Evolutionary conservation across 2,329 filamentous ascomycete species (phyloP), one percentile per base, ranked within the genome.

Genomic region (Myriosclerotinia scirpicola): DNA sequence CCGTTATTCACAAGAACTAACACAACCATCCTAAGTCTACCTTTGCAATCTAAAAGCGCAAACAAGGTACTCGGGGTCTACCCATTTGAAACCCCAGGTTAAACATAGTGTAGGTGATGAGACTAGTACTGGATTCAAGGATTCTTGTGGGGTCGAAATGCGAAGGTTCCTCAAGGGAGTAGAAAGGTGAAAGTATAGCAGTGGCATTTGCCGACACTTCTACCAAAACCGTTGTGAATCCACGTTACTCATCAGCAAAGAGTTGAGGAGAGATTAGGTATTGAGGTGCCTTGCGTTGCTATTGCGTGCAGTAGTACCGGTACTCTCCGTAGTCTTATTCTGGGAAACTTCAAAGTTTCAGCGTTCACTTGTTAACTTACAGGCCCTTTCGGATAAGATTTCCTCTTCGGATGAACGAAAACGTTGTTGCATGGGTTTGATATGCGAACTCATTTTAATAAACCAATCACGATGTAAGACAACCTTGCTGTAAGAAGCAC

Each of bases 121-220:
- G 46, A 60, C 20, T 8, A 36, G 20, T 60, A 11, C n/a, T 50
- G n/a, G 30, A 30, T 7, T 48, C 30, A 50, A 60, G 30, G 44
- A 17, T 50, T 26, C 14, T 36, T 46, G 30, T 60, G 56, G 56
- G 58, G 58, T 50, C 56, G 30, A 36, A 11, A 26, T 48, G 20
- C 30, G 9, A 46, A 60, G 11, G 17, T 15, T 34, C 12, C 20
- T 60, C 44, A 38, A 50, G 58, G 26, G 44, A 26, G 44, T 20
- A 38, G 34, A 38, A 20, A 50, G 44, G 7, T 5, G 3, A 30
- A 38, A 22, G 7, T 20, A 6, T 22, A 36, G 42, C 30, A 22
- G 30, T 48, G 20, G 3, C 30, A n/a, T 36, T 36, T 54, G 34
- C 20, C 2, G 53, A 12, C 12, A 9, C n/a, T 22, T 22, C 38